Base-by-base conservation (phyloP, 345 rosid genomes). In the Microcos paniculata region DNA sequence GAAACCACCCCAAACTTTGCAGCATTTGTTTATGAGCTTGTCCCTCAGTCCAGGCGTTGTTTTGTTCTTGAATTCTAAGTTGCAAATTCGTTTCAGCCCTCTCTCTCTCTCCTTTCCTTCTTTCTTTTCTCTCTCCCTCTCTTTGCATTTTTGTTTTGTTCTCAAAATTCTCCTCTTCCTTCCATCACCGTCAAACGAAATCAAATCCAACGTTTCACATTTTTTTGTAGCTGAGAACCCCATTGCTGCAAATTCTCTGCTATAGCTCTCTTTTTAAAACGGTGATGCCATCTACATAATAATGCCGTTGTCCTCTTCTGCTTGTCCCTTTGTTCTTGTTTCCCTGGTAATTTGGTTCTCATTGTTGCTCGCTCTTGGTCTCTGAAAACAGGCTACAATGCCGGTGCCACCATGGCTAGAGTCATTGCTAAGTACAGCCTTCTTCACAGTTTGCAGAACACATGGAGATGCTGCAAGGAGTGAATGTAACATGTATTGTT, bases 401-500 rank as follows among this genome's bases (percentile, higher is more conserved):
- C 66, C 79, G 88, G 96, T 85, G 67, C 97, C 97, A 0, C 84
- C 89, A 73, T 94, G 97, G 98, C 84, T 94, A 4, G 94, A 94
- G 83, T 71, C 85, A 76, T 81, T 94, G 77, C 82, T 94, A 52
- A 78, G 78, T 71, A 82, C 94, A 33, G 71, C 77, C 26, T 92
- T 92, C 81, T 94, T 94, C 87, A 75, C 78, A 61, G 78, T 86
- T 46, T 94, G 98, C 80, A 74, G 83, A 11, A 82, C 70, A 19
- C 98, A 94, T 43, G 77, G 85, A 19, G 89, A 87, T 40, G 84
- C 94, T 26, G 84, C 96, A 0, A 74, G 91, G 57, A 89, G 92
- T 52, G 97, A 94, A 85, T 90, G 94, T 76, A 94, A 94, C 77
- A 88, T 94, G 97, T 94, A 83, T 82, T 94, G 98, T 70, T 77